A percentile compares a stretch with the other conserved stretches of the same genome.
Evolutionary conservation across 805 yeast species (phyloP).

Genomic region (Ogataea thermomethanolica): DNA sequence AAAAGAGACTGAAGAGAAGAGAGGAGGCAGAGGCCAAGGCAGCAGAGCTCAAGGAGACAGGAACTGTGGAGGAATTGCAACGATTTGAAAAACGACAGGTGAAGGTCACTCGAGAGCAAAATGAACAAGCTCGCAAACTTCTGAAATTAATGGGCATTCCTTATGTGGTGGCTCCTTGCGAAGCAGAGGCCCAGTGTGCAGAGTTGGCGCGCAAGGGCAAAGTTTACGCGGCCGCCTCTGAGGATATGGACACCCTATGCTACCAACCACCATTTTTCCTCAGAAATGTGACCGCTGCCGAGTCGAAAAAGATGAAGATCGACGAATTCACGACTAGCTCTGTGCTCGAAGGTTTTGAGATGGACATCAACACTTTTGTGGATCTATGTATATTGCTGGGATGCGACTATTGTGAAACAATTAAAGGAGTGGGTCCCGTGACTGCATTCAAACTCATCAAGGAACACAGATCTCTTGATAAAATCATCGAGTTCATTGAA

Average conservation of each 20-base stretch:
- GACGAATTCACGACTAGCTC: conserved; percentile 70
- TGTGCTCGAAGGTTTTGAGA: conserved; percentile 74
- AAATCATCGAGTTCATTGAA: conserved; percentile 62
- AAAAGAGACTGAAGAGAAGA: conserved; percentile 74
- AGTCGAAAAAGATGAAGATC: conserved; percentile 88
- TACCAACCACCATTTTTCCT: conserved; percentile 80
- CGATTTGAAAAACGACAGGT: conserved; percentile 85
- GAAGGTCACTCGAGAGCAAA: conserved; percentile 82
- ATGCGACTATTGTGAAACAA: conserved; percentile 96
- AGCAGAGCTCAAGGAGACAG: conserved; percentile 73
- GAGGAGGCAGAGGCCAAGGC: conserved; percentile 79
- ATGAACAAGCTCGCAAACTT: conserved; percentile 85
- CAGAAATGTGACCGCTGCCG: conserved; percentile 90
- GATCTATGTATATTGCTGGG: conserved; percentile 93
- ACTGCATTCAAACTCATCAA: conserved; percentile 86
- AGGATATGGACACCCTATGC: conserved; percentile 98
- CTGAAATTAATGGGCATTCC: conserved; percentile 94
- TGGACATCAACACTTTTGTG: conserved; percentile 70
- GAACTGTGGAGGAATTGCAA: conserved; percentile 72
- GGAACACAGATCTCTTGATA: conserved; percentile 80
- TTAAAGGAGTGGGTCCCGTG: conserved; percentile 93
- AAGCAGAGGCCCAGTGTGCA: conserved; percentile 99
- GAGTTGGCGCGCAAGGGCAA: conserved; percentile 84
- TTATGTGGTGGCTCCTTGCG: conserved; percentile 89
- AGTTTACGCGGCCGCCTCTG: conserved; percentile 96